Conservation (phyloP, 768 basidiomycete genomes). For the Mrakia gelida region DNA sequence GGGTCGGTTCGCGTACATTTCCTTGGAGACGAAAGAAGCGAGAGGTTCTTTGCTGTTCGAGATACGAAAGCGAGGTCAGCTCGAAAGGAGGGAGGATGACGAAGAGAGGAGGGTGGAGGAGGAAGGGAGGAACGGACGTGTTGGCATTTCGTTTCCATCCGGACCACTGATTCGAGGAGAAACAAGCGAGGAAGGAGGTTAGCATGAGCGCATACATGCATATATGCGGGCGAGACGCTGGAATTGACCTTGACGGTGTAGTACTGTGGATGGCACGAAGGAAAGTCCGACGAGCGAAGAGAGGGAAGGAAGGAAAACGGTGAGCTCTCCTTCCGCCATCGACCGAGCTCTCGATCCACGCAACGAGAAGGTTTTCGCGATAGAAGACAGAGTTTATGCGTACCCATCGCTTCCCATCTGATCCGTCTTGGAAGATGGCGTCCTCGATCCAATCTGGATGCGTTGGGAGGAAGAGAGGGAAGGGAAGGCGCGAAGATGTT, state of each 20-base stretch:
- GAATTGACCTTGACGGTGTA: conserved; percentile 1
- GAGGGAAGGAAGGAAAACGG: neutral
- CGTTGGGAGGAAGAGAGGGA: neutral
- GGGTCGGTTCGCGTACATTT: neutral
- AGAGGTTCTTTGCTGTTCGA: neutral
- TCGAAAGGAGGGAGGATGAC: neutral
- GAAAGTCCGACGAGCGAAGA: neutral
- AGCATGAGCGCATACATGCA: neutral
- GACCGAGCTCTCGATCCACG: neutral
- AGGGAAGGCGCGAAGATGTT: neutral
- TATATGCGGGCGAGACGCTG: neutral
- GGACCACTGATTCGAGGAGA: neutral
- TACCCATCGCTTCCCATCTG: neutral
- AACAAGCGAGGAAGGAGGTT: neutral
- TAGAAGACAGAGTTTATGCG: neutral
- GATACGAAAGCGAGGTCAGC: neutral
- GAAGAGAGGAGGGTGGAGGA: neutral
- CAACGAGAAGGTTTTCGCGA: neutral
- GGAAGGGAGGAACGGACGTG: neutral
- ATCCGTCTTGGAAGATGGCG: neutral
- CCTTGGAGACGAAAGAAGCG: neutral
- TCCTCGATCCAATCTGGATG: neutral
- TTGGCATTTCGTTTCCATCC: neutral
- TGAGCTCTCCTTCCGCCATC: neutral
- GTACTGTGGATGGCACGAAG: neutral